phyloP scores from a whole-genome alignment of 768 basidiomycete species.

The Boletus pseudopeckii region DNA sequence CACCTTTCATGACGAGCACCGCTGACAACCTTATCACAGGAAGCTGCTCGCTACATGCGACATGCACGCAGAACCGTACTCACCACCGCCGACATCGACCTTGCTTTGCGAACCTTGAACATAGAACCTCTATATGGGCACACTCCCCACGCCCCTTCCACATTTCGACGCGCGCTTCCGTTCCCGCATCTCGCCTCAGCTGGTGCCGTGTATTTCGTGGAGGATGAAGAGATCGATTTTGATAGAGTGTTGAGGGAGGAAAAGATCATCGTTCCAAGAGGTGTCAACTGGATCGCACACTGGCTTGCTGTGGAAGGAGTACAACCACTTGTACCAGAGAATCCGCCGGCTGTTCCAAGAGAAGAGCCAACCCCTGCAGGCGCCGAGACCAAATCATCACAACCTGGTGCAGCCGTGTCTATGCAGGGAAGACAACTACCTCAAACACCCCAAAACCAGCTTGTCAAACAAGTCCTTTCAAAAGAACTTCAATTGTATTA shows the following conservation, averaged over 20 bases:
- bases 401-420: conserved; percentile 20
- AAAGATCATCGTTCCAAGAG: conserved; percentile 76
- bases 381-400: conserved; percentile 29
- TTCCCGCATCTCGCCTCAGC: conserved; percentile 43
- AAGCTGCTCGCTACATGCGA: conserved; percentile 95
- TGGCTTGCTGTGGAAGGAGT: conserved; percentile 99
- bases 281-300: conserved; percentile 87
- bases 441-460: conserved; percentile 49
- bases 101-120: conserved; percentile 90
- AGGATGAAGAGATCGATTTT: conserved; percentile 98
- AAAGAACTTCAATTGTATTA: conserved; percentile 95
- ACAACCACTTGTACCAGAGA: conserved; percentile 94
- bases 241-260: conserved; percentile 86
- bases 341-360: conserved; percentile 78
- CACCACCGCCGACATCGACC: conserved; percentile 87
- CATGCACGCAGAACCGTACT: conserved; percentile 90
- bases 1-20: background rate
- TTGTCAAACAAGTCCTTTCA: conserved; percentile 90
- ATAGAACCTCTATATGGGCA: conserved; percentile 91
- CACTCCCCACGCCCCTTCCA: conserved; percentile 31
- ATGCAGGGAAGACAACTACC: conserved; percentile 25
- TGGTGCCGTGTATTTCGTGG: conserved; percentile 85
- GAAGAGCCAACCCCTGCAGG: conserved; percentile 38
- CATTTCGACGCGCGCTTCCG: conserved; percentile 44
- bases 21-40: conserved; percentile 36